Conservation (phyloP, 2,329 filamentous ascomycete species). For the Epichloe coenophiala region DNA sequence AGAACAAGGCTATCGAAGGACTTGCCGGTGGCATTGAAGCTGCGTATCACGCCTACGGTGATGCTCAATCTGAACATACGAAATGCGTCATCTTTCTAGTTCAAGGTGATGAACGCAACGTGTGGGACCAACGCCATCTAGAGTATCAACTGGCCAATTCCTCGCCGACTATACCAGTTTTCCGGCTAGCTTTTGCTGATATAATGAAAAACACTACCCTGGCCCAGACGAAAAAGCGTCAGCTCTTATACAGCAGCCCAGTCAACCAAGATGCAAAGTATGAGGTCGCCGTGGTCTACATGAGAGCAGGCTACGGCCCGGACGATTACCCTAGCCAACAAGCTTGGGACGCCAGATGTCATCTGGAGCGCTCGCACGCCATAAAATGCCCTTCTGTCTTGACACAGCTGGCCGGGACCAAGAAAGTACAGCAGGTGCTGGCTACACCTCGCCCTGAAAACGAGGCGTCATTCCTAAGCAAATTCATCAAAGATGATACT, state of each 20-base stretch:
- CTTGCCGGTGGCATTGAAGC: constrained; percentile 68
- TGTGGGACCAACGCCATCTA: constrained; percentile 88
- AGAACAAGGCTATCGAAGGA: constrained; percentile 57
- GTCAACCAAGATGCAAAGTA: constrained; percentile 53
- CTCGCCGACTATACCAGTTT: constrained; percentile 49
- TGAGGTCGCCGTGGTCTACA: constrained; percentile 84
- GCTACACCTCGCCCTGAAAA: constrained; percentile 53
- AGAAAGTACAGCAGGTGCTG: constrained; percentile 94
- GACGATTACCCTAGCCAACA: constrained; percentile 60
- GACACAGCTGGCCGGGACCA: constrained; percentile 84
- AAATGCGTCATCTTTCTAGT: constrained; percentile 76
- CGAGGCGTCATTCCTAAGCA: constrained; percentile 48
- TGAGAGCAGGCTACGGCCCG: constrained; percentile 80
- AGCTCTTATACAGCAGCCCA: constrained; percentile 68
- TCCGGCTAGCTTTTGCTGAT: constrained; percentile 63
- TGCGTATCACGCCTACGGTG: constrained; percentile 65
- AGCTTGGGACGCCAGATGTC: constrained; percentile 73
- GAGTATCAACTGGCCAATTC: constrained; percentile 54
- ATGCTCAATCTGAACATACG: constrained; percentile 39
- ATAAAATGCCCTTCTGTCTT: constrained; percentile 92
- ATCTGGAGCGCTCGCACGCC: constrained; percentile 76
- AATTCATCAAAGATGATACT: constrained; percentile 50
- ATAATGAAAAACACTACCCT: constrained; percentile 59
- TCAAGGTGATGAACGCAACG: constrained; percentile 76
- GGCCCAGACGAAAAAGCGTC: constrained; percentile 45